Base-by-base conservation (phyloP, 1,139 yeast genomes). In the Blastobotrys apis region DNA sequence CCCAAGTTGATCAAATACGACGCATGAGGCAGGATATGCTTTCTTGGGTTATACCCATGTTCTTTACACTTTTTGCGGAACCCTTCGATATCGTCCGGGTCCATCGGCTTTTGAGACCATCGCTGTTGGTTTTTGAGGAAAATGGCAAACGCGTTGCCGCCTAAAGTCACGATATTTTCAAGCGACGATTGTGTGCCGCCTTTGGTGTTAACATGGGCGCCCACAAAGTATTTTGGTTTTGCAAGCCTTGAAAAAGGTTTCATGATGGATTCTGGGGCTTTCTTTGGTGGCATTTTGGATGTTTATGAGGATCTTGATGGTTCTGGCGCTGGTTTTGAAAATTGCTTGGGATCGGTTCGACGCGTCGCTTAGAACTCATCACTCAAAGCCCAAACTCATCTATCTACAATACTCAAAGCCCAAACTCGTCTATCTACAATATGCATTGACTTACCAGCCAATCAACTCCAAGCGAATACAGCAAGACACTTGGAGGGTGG, bases 1-100 rank as follows among this genome's bases (percentile, higher is more conserved):
- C 95, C 97, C 52, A 92, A 67, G 59, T 92, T 92, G 58, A 92
- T 88, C 57, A 92, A 80, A 62, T 90, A 92, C 20, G 95, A 86
- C 0, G 97, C 97, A 63, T 92, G 99, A 0, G 98, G 98, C 43
- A 92, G 71, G 38, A 88, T 74, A 56, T 88, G 94, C 16, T 81
- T 82, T 43, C 75, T 60, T 1, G 96, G 81, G 59, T 88, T 76
- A 63, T 81, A 90, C 1, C 81, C 77, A 57, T 74, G 72, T 45
- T 76, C 66, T 43, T 72, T 67, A 60, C 95, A 86, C 17, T 78
- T 68, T 3, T 69, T 68, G 51, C 75, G 74, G 66, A 90, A 92
- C 53, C 78, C 75, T 3, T 63, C 63, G 9, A 82, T 79, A 57
- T 85, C 95, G n/a, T 76, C 80, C 10, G 71, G 71, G 13, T 80